These are phyloP conservation scores for Cladophialophora immunda DNA, from an alignment of 2,329 filamentous ascomycete species.

Conservation along the genomic window DNA sequence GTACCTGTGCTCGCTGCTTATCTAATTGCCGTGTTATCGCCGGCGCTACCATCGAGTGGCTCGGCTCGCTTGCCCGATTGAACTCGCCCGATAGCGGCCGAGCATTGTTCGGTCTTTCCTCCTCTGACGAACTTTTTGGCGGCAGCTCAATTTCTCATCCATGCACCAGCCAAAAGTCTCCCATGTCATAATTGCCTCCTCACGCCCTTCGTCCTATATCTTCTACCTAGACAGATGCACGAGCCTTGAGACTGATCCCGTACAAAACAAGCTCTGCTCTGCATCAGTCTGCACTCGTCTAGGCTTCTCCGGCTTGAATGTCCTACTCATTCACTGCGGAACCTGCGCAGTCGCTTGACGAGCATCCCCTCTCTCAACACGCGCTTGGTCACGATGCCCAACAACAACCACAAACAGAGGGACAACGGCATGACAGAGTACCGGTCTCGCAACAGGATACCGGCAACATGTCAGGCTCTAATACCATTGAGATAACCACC, in stretches of 20 bases:
- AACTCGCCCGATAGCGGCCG: slow-evolving; percentile 23
- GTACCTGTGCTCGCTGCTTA: slow-evolving; percentile 1
- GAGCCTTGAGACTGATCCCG: slow-evolving; percentile 1
- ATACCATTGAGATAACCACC: slow-evolving; percentile 70
- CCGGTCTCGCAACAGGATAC: slow-evolving; percentile 34
- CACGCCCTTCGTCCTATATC: slow-evolving; percentile 10
- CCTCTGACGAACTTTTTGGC: slow-evolving; percentile 11
- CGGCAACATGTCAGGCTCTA: slow-evolving; percentile 34
- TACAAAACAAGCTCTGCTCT: not conserved
- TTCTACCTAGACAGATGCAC: slow-evolving; percentile 3
- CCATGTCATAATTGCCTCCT: slow-evolving; percentile 33
- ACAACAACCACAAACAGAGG: slow-evolving; percentile 20
- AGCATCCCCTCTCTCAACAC: slow-evolving; percentile 30
- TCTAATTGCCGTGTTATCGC: slow-evolving; percentile 27
- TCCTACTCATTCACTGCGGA: slow-evolving; percentile 36
- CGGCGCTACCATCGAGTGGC: not conserved
- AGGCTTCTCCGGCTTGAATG: slow-evolving; percentile 33
- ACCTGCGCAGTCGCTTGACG: slow-evolving; percentile 35
- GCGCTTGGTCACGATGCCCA: slow-evolving; percentile 34
- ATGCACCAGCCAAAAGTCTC: slow-evolving; percentile 12
- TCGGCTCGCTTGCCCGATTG: slow-evolving; percentile 16
- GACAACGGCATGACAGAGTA: slow-evolving; percentile 43
- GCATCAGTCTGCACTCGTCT: not conserved
- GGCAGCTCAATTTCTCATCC: slow-evolving; percentile 26
- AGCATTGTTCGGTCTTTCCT: slow-evolving; percentile 11